These are phyloP conservation scores for Chrysochromulina tobinii DNA, from an alignment of 78 protist genomes.

Conservation along the genomic window DNA sequence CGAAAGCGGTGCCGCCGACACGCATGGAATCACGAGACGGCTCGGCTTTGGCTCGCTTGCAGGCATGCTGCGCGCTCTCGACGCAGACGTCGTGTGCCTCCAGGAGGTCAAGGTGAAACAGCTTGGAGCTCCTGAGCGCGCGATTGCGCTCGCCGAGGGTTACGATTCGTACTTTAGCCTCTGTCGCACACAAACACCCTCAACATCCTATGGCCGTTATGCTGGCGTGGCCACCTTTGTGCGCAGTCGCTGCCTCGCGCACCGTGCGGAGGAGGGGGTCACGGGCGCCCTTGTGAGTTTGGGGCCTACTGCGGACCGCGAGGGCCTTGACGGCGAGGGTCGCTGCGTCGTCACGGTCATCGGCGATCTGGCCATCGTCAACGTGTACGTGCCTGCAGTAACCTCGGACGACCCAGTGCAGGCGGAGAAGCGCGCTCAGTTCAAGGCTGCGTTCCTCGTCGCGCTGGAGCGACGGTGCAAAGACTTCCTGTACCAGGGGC, in stretches of 20 bases:
- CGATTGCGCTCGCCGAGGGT: not conserved
- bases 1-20: not conserved
- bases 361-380: not conserved
- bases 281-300: no score
- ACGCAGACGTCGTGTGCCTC: not conserved
- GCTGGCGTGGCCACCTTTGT: slow-evolving; percentile 10
- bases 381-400: not conserved
- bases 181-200: not conserved
- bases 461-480: not conserved
- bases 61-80: not conserved
- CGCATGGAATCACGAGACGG: not conserved
- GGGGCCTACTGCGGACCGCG: not conserved
- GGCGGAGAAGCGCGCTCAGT: not conserved
- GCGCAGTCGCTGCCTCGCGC: not conserved
- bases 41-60: not conserved
- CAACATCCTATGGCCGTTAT: not conserved
- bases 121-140: not conserved
- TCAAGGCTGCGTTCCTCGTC: not conserved
- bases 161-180: not conserved
- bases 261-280: no score
- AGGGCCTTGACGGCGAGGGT: not conserved
- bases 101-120: not conserved
- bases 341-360: not conserved
- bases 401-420: not conserved
- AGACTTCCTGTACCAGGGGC: not conserved